Percentiles rank a stretch among this genome's conserved stretches.
Evolutionary conservation across 768 basidiomycete genomes (phyloP).

Genomic region (Macrolepiota dolichaula): DNA sequence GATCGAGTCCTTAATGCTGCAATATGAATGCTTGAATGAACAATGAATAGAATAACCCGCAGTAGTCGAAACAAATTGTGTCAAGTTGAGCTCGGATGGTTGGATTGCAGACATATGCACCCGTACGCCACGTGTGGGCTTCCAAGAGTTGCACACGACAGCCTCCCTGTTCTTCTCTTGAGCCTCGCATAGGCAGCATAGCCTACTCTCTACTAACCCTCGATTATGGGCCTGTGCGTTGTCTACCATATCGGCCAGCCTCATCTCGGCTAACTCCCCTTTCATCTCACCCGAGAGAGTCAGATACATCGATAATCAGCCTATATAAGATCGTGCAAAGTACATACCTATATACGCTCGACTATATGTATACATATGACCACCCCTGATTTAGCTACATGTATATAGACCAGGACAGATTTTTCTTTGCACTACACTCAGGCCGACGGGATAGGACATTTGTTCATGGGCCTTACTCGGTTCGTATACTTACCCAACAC

Average conservation of each 20-base stretch:
- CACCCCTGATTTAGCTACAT: background rate
- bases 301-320: background rate
- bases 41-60: background rate
- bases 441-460: background rate
- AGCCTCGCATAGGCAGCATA: background rate
- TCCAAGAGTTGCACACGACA: background rate
- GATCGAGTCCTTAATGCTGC: too few species aligned
- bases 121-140: background rate
- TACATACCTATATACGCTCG: background rate
- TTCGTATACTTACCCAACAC: background rate
- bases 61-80: background rate
- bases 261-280: background rate
- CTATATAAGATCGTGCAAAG: background rate
- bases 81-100: background rate
- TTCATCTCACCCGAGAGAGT: conserved; percentile 1
- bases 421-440: background rate
- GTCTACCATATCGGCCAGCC: background rate
- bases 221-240: background rate
- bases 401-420: background rate
- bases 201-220: background rate
- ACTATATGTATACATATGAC: too few species aligned
- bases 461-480: background rate
- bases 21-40: too few species aligned
- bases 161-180: background rate
- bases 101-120: background rate